phyloP scores from a whole-genome alignment of 2,329 filamentous ascomycete species.

The Aulographum hederae region DNA sequence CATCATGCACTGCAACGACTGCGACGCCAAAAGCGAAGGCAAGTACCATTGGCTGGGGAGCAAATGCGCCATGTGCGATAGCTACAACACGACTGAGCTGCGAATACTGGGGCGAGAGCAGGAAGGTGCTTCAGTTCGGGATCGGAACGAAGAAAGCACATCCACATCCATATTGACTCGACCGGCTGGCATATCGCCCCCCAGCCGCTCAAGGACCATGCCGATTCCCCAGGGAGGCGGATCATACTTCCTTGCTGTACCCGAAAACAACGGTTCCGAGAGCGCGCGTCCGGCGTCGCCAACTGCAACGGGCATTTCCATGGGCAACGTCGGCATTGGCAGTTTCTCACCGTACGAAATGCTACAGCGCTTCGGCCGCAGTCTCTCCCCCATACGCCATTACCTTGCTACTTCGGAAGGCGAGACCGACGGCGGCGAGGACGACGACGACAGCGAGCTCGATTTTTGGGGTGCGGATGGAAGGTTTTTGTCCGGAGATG shows the following conservation, averaged over 20 bases:
- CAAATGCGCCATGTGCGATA: constrained; percentile 52
- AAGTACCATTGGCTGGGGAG: constrained; percentile 88
- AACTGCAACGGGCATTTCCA: constrained; percentile 16
- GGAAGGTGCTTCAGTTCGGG: neutral
- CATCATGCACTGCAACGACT: constrained; percentile 86
- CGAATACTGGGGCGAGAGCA: constrained; percentile 6
- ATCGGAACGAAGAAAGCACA: neutral
- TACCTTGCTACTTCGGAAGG: constrained; percentile 14
- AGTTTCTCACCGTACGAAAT: constrained; percentile 26
- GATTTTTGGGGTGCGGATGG: constrained; percentile 2
- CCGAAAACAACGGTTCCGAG: neutral
- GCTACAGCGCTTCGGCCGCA: constrained; percentile 24
- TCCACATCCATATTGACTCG: neutral
- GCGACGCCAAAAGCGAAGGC: constrained; percentile 69
- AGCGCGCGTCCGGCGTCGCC: constrained; percentile 6
- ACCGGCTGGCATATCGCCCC: neutral
- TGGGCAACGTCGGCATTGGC: too few species aligned
- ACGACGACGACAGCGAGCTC: neutral
- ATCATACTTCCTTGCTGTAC: constrained; percentile 7
- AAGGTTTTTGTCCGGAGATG: neutral
- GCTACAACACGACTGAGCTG: constrained; percentile 32
- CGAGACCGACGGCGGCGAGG: constrained; percentile 2
- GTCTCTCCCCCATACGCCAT: constrained; percentile 25
- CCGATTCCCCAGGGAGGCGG: neutral
- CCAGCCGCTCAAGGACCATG: neutral